Evolutionary conservation across 108 stramenopile genomes (phyloP).

Genomic region (Bacterosira constricta): DNA sequence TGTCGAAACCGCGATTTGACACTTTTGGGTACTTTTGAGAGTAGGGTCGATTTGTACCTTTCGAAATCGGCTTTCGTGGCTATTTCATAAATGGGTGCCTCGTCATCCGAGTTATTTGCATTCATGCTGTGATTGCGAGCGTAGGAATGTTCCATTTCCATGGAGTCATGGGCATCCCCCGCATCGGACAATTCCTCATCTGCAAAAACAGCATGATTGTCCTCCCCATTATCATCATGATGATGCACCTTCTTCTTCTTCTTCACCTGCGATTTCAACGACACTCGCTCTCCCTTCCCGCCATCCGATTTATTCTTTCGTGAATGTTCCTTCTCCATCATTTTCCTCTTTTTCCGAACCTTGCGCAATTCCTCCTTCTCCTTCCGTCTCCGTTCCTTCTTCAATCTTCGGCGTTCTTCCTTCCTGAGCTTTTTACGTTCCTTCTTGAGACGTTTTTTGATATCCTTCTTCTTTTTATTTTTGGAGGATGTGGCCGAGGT

Average conservation of each 20-base stretch:
- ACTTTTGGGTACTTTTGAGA: slow-evolving; percentile 49
- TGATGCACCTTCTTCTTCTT: slow-evolving; percentile 2
- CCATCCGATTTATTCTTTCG: slow-evolving; percentile 13
- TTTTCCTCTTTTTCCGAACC: slow-evolving; percentile 15
- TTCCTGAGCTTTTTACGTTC: slow-evolving; percentile 37
- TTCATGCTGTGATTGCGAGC: neutral
- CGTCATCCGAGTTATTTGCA: neutral
- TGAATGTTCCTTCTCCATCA: slow-evolving; percentile 11
- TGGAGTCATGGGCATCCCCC: neutral
- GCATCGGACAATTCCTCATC: neutral
- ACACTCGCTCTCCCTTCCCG: too few species aligned
- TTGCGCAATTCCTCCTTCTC: slow-evolving; percentile 36
- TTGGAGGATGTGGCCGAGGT: slow-evolving; percentile 35
- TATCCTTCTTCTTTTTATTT: slow-evolving; percentile 12
- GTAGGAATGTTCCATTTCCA: neutral
- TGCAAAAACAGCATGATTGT: neutral
- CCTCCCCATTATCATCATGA: slow-evolving; percentile 9
- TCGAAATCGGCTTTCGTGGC: slow-evolving; percentile 50
- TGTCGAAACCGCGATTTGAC: slow-evolving; percentile 63
- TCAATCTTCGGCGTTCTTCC: slow-evolving; percentile 3
- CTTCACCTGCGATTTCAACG: slow-evolving; percentile 4
- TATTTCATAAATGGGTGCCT: slow-evolving; percentile 1
- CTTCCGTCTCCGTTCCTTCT: slow-evolving; percentile 20
- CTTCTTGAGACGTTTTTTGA: neutral
- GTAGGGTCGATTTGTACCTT: slow-evolving; percentile 38